These are phyloP conservation scores for Fusarium staphyleae DNA, from an alignment of 2,329 filamentous ascomycete genomes.

Conservation along the genomic window DNA sequence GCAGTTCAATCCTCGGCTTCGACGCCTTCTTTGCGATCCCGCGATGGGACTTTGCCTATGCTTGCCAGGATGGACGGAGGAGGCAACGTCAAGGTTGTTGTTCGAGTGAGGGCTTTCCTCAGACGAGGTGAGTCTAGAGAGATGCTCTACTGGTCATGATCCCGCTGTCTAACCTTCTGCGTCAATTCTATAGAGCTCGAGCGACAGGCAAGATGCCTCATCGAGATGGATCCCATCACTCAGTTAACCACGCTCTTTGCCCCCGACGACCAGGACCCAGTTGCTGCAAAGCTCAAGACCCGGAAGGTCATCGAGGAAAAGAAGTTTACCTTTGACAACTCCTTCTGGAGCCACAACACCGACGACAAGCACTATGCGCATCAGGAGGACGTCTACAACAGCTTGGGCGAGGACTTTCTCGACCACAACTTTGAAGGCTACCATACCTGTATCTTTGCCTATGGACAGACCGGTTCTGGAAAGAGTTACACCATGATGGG, in stretches of 20 bases:
- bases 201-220: slow-evolving; percentile 81
- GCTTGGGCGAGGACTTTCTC: slow-evolving; percentile 92
- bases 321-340: slow-evolving; percentile 94
- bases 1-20: slow-evolving; percentile 72
- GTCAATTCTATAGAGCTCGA: slow-evolving; percentile 70
- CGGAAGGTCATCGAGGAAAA: slow-evolving; percentile 86
- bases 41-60: slow-evolving; percentile 69
- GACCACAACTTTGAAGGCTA: slow-evolving; percentile 99
- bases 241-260: slow-evolving; percentile 84
- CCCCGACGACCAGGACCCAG: slow-evolving; percentile 63
- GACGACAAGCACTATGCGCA: slow-evolving; percentile 85
- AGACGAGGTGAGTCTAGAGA: slow-evolving; percentile 67
- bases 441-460: slow-evolving; percentile 98
- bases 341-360: slow-evolving; percentile 93
- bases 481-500: slow-evolving; percentile 99
- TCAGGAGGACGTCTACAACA: slow-evolving; percentile 93
- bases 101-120: slow-evolving; percentile 80
- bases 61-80: slow-evolving; percentile 66
- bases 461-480: slow-evolving; percentile 95
- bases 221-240: slow-evolving; percentile 87
- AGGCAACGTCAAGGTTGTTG: slow-evolving; percentile 83
- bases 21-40: slow-evolving; percentile 77
- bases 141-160: slow-evolving; percentile 18
- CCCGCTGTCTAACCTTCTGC: slow-evolving; percentile 6
- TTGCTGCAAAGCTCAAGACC: slow-evolving; percentile 66